Conservation (phyloP, 2,329 filamentous ascomycete genomes). For the Aspergillus spinulosporus region DNA sequence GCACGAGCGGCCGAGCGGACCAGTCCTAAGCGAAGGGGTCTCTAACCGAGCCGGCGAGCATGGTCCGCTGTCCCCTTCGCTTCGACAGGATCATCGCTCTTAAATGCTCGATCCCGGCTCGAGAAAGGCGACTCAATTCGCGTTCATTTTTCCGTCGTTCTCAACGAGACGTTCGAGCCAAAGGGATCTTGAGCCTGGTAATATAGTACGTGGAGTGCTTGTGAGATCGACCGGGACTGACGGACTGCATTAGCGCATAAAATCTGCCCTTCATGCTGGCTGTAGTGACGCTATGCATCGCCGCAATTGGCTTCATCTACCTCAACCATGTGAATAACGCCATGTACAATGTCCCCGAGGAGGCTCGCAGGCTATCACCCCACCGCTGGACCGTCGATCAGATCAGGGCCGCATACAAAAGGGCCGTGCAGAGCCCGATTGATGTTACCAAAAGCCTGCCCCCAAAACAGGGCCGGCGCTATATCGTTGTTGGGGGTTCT, state of each 20-base stretch:
- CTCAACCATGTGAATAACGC: constrained; percentile 33
- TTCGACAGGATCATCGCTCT: no score
- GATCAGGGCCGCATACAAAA: constrained; percentile 34
- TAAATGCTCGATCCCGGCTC: no score
- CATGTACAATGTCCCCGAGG: constrained; percentile 30
- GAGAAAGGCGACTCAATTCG: no score
- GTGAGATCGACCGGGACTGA: background rate
- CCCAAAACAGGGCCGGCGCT: constrained; percentile 39
- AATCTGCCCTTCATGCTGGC: constrained; percentile 21
- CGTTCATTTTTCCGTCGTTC: no score
- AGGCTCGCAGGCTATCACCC: constrained; percentile 28
- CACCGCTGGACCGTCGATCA: constrained; percentile 38
- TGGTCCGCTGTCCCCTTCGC: no score
- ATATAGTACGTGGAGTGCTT: no score
- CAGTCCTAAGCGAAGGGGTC: no score
- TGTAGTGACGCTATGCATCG: constrained; percentile 4
- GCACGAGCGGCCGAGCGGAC: no score
- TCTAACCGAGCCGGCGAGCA: no score
- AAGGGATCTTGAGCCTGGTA: no score
- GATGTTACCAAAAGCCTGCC: constrained; percentile 39
- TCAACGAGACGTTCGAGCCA: no score
- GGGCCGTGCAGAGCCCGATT: constrained; percentile 28
- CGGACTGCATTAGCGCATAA: background rate
- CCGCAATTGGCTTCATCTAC: constrained; percentile 27
- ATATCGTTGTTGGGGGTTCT: constrained; percentile 42